A percentile compares a stretch with the other conserved stretches of the same genome.
These are phyloP conservation scores for Crithidia bombi DNA, from an alignment of 208 protist species.

Conservation along the genomic window DNA sequence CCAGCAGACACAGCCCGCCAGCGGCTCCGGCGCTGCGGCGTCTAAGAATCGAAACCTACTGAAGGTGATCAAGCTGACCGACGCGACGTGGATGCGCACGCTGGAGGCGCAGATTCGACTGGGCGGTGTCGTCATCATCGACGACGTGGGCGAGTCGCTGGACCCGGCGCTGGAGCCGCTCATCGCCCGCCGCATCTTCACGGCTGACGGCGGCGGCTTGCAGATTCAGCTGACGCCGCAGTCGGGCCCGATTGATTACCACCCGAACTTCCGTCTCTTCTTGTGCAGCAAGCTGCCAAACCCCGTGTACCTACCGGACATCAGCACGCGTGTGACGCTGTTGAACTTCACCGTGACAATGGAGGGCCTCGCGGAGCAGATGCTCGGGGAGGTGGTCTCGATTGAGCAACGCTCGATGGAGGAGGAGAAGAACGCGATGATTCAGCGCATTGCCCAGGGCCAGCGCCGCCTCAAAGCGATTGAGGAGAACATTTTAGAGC, in stretches of 20 bases:
- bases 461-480: constrained; percentile 93
- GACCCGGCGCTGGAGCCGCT: constrained; percentile 95
- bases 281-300: constrained; percentile 97
- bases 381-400: constrained; percentile 94
- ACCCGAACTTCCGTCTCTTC: constrained; percentile 94
- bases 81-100: constrained; percentile 92
- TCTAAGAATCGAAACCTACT: constrained; percentile 53
- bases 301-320: constrained; percentile 96
- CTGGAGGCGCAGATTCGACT: constrained; percentile 94
- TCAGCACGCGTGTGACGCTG: constrained; percentile 95
- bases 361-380: constrained; percentile 95
- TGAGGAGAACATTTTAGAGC: constrained; percentile 93
- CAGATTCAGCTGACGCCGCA: constrained; percentile 90
- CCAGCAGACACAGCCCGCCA: constrained; percentile 32
- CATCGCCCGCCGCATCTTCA: constrained; percentile 89
- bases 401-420: constrained; percentile 94
- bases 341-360: constrained; percentile 98
- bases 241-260: constrained; percentile 90
- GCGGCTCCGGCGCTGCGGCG: constrained; percentile 20
- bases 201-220: constrained; percentile 62
- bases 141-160: constrained; percentile 95
- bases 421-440: constrained; percentile 95
- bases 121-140: constrained; percentile 93
- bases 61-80: constrained; percentile 87
- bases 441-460: constrained; percentile 90